Base-by-base conservation (phyloP, 441 rosid species). In the Gossypium trilobum region DNA sequence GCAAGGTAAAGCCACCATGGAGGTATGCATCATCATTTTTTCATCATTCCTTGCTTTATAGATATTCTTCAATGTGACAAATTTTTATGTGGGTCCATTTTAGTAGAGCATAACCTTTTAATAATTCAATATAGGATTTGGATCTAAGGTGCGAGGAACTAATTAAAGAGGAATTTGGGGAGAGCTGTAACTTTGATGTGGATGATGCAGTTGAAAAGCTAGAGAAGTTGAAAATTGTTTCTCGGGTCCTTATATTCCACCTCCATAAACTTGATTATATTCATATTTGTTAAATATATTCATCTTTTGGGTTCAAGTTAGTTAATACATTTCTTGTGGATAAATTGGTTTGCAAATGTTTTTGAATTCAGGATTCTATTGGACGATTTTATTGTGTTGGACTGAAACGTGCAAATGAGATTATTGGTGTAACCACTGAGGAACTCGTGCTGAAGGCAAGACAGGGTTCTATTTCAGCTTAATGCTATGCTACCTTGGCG, bases 191-290 rank as follows among this genome's bases (percentile, higher is more conserved):
- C 77, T 95, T 95, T 79, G 96, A 92, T 63, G 98, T 95, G 79
- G 99, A 91, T 60, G 97, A 92, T 83, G 99, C 99, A 52, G 86
- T 95, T 74, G 76, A 82, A 69, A 95, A 95, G 87, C 82, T 95
- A 56, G 91, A 91, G 84, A 95, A 87, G 84, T 75, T 95, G 78
- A 91, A 96, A 70, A 89, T 95, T 4, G 88, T 95, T 78, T 44
- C 85, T 66, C 90, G 86, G 89, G 36, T 29, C 62, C 25, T 44
- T 50, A 13, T 56, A 44, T 50, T 71, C 56, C 17, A 60, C 29
- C 22, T 11, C 0, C 7, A 23, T 5, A 20, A 25, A 46, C 33
- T 71, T 60, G 36, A 59, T 44, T 23, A 19, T 48, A 68, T 10
- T 50, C 39, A 33, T 2, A 69, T 8, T 54, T 60, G 27, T 51